A percentile compares a stretch with the other conserved stretches of the same genome.
Evolutionary conservation across 1,139 yeast species (phyloP).

Genomic region (Barnettozyma hawaiiensis): DNA sequence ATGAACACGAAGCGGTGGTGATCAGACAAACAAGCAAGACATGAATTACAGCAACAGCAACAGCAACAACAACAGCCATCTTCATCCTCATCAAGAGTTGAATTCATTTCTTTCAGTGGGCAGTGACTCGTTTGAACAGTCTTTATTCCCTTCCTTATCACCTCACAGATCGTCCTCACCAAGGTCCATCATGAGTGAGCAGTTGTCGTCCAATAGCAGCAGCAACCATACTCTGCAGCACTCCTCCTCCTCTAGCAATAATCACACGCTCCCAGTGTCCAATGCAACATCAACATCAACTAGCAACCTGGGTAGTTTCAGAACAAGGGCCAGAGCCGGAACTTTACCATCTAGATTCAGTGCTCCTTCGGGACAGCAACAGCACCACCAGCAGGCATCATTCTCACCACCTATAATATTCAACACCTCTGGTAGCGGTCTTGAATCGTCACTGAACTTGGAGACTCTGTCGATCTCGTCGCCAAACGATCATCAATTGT

Average conservation of each 20-base stretch:
- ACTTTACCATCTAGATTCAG: constrained; percentile 47
- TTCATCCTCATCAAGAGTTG: constrained; percentile 20
- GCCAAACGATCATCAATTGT: constrained; percentile 9
- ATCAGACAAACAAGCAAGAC: too few relatives aligned
- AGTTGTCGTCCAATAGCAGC: constrained; percentile 4
- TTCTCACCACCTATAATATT: constrained; percentile 28
- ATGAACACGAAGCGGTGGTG: too few relatives aligned
- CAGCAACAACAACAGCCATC: too few relatives aligned
- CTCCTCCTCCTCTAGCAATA: too few relatives aligned
- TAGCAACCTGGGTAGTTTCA: constrained; percentile 29
- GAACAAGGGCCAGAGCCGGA: constrained; percentile 50
- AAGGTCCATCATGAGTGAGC: constrained; percentile 21
- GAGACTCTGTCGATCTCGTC: constrained; percentile 22
- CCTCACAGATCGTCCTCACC: constrained; percentile 26
- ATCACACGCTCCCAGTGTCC: constrained; percentile 7
- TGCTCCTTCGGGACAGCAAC: constrained; percentile 5
- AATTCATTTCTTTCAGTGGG: constrained; percentile 19
- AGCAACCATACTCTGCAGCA: neutral
- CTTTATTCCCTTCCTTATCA: constrained; percentile 16
- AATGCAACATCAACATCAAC: constrained; percentile 8
- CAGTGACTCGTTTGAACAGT: constrained; percentile 16
- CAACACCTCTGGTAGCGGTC: constrained; percentile 18
- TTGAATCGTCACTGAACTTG: constrained; percentile 21
- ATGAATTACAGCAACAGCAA: too few relatives aligned
- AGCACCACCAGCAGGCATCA: too few relatives aligned